These are phyloP conservation scores for Ophidiomyces ophidiicola DNA, from an alignment of 2,329 filamentous ascomycete genomes.

Conservation along the genomic window DNA sequence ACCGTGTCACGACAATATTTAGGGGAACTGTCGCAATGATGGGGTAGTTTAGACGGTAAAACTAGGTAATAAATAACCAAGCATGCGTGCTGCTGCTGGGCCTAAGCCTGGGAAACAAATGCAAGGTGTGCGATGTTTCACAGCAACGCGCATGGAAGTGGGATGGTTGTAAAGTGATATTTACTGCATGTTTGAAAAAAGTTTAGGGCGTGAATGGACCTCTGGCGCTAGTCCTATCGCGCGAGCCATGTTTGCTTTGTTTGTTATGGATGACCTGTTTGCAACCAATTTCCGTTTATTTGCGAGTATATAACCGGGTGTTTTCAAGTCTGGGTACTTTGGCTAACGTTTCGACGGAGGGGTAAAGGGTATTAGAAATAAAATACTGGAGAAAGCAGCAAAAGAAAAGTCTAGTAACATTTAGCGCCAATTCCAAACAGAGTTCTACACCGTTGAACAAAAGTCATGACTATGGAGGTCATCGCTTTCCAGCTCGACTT, in stretches of 20 bases:
- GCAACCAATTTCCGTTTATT: too few relatives aligned
- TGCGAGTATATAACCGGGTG: too few relatives aligned
- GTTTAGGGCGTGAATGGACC: constrained; percentile 5
- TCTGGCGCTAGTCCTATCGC: constrained; percentile 1
- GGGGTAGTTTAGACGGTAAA: too few relatives aligned
- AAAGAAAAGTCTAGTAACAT: neutral
- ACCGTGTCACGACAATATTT: constrained; percentile 8
- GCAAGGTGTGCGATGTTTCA: constrained; percentile 1
- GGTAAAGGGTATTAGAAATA: constrained; percentile 3
- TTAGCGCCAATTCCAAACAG: neutral
- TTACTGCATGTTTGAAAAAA: constrained; percentile 11
- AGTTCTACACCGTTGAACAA: too few relatives aligned
- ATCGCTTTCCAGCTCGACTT: constrained; percentile 41
- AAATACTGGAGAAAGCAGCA: neutral
- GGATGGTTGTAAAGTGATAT: constrained; percentile 10
- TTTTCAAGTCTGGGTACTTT: neutral
- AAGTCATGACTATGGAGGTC: too few relatives aligned
- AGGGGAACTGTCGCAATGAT: too few relatives aligned
- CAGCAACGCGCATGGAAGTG: constrained; percentile 9
- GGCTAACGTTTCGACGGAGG: too few relatives aligned
- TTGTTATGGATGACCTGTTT: neutral
- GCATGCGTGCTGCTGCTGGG: constrained; percentile 4
- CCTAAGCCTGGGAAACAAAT: constrained; percentile 6
- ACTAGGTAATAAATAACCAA: neutral
- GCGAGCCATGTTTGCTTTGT: constrained; percentile 2